Evolutionary conservation across 441 rosid genomes (phyloP).

Genomic region (Populus hybrid): DNA sequence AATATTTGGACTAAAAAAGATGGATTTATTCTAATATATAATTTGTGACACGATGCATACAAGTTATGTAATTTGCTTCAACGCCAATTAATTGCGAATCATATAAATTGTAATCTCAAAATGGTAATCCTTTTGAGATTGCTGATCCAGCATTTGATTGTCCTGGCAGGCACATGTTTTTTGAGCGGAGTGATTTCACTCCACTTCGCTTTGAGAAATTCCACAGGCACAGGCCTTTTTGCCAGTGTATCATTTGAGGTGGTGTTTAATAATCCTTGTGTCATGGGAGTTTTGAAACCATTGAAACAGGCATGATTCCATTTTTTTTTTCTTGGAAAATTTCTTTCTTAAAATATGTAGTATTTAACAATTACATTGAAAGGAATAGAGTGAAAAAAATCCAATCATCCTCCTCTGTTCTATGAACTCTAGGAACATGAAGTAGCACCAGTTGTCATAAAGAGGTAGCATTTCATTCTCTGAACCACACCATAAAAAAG

Average conservation of each 20-base stretch:
- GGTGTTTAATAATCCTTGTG: background rate
- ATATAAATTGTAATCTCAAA: background rate
- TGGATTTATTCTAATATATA: too few species aligned
- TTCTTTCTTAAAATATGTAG: too few species aligned
- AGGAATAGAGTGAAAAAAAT: too few species aligned
- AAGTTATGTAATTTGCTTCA: background rate
- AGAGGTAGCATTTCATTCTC: background rate
- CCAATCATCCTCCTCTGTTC: too few species aligned
- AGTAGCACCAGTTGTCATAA: background rate
- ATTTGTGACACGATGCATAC: background rate
- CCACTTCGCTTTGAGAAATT: background rate
- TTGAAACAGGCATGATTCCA: too few species aligned
- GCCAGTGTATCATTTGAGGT: background rate
- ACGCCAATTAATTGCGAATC: background rate
- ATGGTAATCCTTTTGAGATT: background rate
- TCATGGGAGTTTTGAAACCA: background rate
- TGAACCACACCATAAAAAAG: background rate
- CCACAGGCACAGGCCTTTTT: background rate
- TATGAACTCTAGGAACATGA: too few species aligned
- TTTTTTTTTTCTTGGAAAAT: too few species aligned
- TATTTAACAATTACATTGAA: too few species aligned
- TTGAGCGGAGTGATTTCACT: background rate
- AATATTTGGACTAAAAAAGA: too few species aligned
- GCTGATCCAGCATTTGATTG: background rate
- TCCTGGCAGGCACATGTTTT: background rate